Evolutionary conservation across 768 basidiomycete species (phyloP), one percentile per base, ranked within the genome.

Genomic region (Myochromella boudieri): DNA sequence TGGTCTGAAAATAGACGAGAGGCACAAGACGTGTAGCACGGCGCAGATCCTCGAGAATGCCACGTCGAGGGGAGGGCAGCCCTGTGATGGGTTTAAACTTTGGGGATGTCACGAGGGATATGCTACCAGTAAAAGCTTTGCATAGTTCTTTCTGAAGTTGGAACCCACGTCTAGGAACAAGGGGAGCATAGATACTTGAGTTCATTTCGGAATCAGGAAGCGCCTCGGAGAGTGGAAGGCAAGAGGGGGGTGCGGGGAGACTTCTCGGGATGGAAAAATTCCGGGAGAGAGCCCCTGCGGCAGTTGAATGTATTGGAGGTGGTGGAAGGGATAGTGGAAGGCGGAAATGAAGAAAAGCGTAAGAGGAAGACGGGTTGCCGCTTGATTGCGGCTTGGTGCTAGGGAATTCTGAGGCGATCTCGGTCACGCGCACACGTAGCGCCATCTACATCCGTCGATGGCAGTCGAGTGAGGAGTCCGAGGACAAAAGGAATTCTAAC

Each of bases 181-280:
- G 22, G 6, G 37, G 37, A 25, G 37, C 24, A 38, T 25, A 4
- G 11, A 6, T 14, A 26, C 2, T 2, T 2, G 14, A 6, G 15
- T 38, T 38, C 37, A 25, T 38, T 8, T 6, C 37, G 37, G 37
- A 37, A 22, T 22, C 18, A 37, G 37, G n/a, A n/a, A 37, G 22
- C 5, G 14, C 37, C 37, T 38, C 21, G 37, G 37, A 12, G 10
- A 11, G 15, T 4, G 24, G 21, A 6, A n/a, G 21, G 22, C 24
- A 38, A 25, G 11, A 3, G 12, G 17, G 17, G 5, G 14, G 14
- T n/a, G 14, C 32, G 14, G 14, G 12, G 32, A n/a, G 14, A 28
- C 3, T n/a, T 22, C 43, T 44, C 49, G 39, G 43, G 49, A 45
- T 41, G 49, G 38, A 32, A 40, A 44, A 50, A 40, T 39, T 33